Evolutionary conservation across 116 monocot genomes (phyloP).

Genomic region (Thalassia testudinum): DNA sequence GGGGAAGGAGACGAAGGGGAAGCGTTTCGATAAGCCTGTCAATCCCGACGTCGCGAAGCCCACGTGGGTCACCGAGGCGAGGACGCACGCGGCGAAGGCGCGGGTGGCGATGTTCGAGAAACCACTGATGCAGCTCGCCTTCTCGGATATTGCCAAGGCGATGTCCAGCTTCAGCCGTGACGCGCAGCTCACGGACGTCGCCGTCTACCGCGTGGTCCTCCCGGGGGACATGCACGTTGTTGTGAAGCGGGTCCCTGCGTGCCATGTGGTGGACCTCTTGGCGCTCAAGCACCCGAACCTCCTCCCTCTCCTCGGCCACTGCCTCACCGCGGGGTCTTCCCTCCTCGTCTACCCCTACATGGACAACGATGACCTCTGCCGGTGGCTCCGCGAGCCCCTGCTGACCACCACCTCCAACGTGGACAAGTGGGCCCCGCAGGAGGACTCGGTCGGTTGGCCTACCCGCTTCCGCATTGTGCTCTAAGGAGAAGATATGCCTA

Average conservation of each 20-base stretch:
- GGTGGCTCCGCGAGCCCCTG: constrained; percentile 86
- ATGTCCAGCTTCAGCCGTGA: constrained; percentile 74
- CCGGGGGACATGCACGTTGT: constrained; percentile 72
- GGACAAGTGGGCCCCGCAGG: constrained; percentile 25
- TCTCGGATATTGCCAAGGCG: constrained; percentile 46
- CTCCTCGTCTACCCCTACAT: constrained; percentile 79
- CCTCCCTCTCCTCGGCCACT: constrained; percentile 77
- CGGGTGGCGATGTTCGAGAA: constrained; percentile 75
- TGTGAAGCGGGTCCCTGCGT: constrained; percentile 29
- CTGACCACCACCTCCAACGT: constrained; percentile 5
- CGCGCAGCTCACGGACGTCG: constrained; percentile 63
- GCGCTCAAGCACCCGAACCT: constrained; percentile 63
- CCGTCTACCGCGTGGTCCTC: constrained; percentile 55
- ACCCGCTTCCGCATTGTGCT: constrained; percentile 55
- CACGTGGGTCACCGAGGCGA: constrained; percentile 31
- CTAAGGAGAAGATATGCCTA: too few species aligned
- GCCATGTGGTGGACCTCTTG: constrained; percentile 14
- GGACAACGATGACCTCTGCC: constrained; percentile 72
- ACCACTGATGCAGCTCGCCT: constrained; percentile 64
- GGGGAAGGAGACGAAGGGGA: background rate
- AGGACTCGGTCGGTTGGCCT: constrained; percentile 30
- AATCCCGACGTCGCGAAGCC: background rate
- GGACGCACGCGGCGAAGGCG: constrained; percentile 7
- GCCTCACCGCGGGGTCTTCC: constrained; percentile 58
- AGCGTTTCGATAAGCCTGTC: background rate